Conservation (phyloP, 345 rosid genomes). For the Eucalyptus cladocalyx region DNA sequence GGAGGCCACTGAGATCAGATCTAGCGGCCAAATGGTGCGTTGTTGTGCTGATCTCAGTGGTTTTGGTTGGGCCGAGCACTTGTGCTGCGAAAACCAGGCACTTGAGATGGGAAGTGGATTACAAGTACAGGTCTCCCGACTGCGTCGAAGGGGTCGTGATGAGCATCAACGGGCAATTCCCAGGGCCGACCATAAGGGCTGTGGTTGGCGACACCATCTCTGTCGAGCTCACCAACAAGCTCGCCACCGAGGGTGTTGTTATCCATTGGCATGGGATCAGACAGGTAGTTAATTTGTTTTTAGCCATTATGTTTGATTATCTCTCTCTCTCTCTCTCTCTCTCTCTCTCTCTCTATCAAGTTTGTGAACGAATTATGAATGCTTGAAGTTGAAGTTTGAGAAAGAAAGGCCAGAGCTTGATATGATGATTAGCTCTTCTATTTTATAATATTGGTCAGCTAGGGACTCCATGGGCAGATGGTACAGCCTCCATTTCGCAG, state of each 20-base stretch:
- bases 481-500: slow-evolving; percentile 84
- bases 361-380: not conserved
- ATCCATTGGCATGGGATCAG: slow-evolving; percentile 98
- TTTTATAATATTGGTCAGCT: slow-evolving; percentile 8
- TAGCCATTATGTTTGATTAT: not conserved
- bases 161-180: slow-evolving; percentile 87
- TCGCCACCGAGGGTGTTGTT: slow-evolving; percentile 70
- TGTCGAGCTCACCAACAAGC: slow-evolving; percentile 62
- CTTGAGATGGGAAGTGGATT: slow-evolving; percentile 54
- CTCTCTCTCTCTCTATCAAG: not conserved
- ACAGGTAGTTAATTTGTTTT: slow-evolving; percentile 29
- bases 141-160: slow-evolving; percentile 52
- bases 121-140: slow-evolving; percentile 60
- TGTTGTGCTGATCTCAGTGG: not conserved
- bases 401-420: not conserved
- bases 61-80: not conserved
- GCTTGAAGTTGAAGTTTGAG: not conserved
- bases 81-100: slow-evolving; percentile 9
- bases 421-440: not conserved
- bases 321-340: not conserved
- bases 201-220: slow-evolving; percentile 48
- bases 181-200: slow-evolving; percentile 82
- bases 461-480: slow-evolving; percentile 95
- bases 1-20: not conserved
- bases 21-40: not conserved